phyloP scores from a whole-genome alignment of 495 filamentous ascomycete genomes.

The Xylaria grammica region DNA sequence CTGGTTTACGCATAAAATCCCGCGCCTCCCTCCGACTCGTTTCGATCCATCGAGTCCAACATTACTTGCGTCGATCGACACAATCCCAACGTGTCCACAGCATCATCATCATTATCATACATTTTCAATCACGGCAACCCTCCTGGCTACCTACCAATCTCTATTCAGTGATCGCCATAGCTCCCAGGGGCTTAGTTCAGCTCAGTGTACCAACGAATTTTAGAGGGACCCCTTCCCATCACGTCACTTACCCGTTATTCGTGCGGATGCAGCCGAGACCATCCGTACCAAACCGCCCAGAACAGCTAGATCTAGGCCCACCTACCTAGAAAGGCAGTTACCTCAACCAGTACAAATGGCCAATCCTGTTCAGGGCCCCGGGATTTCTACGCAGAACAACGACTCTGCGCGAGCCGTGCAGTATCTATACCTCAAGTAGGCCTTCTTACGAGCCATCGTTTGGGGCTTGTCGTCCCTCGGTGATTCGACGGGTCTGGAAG shows the following conservation, averaged over 20 bases:
- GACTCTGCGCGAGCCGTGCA: constrained; percentile 34
- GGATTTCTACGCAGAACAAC: too few species aligned
- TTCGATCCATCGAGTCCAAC: constrained; percentile 17
- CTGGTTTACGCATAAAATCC: constrained; percentile 19
- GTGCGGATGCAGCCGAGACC: constrained; percentile 15
- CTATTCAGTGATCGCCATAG: background rate
- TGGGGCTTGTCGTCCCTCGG: too few species aligned
- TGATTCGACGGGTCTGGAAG: background rate
- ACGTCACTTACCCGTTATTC: background rate
- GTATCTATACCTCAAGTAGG: constrained; percentile 36
- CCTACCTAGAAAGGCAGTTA: constrained; percentile 28
- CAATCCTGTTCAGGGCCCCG: constrained; percentile 19
- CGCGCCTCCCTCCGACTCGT: constrained; percentile 11
- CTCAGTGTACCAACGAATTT: background rate
- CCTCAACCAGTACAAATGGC: constrained; percentile 25
- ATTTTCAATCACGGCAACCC: background rate
- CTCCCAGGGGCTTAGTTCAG: constrained; percentile 3
- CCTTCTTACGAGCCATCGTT: background rate
- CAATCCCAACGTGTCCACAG: background rate
- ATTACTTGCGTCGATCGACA: constrained; percentile 22
- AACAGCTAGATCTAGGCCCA: constrained; percentile 14
- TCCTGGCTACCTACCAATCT: background rate
- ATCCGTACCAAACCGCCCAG: constrained; percentile 2
- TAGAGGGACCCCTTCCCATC: background rate
- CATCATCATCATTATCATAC: background rate